Conservation (phyloP, 108 stramenopile species). For the Craspedostauros australis region DNA sequence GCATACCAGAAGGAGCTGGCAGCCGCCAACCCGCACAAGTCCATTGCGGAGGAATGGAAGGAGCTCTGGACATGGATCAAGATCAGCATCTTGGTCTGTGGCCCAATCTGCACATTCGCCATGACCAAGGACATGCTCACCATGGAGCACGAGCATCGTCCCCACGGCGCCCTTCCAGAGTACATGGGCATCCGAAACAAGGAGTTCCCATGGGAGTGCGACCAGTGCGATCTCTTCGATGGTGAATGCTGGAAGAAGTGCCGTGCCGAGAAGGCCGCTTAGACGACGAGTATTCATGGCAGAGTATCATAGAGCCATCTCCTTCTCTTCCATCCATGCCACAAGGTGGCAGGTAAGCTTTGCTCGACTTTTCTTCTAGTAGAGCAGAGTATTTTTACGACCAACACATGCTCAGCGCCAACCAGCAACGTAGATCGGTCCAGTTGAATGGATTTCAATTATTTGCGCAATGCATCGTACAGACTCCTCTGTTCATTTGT, state of each 20-base stretch:
- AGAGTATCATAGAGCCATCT: no score
- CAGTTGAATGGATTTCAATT: no score
- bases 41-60: conserved; percentile 51
- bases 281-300: background rate
- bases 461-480: no score
- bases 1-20: conserved; percentile 71
- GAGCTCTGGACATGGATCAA: conserved; percentile 88
- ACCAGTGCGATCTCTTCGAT: conserved; percentile 86
- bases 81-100: conserved; percentile 63
- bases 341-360: no score
- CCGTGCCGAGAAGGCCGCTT: conserved; percentile 72
- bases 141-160: conserved; percentile 58
- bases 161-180: conserved; percentile 61
- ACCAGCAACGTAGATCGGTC: no score
- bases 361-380: no score
- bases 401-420: no score
- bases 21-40: conserved; percentile 43
- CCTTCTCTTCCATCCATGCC: no score
- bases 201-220: conserved; percentile 95
- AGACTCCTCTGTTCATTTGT: no score
- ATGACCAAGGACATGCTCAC: conserved; percentile 58
- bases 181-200: conserved; percentile 90
- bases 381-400: no score
- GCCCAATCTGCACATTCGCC: conserved; percentile 52
- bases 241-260: conserved; percentile 91